Base-by-base conservation (phyloP, 2,329 filamentous ascomycete species). In the Penicillium brevicompactum region DNA sequence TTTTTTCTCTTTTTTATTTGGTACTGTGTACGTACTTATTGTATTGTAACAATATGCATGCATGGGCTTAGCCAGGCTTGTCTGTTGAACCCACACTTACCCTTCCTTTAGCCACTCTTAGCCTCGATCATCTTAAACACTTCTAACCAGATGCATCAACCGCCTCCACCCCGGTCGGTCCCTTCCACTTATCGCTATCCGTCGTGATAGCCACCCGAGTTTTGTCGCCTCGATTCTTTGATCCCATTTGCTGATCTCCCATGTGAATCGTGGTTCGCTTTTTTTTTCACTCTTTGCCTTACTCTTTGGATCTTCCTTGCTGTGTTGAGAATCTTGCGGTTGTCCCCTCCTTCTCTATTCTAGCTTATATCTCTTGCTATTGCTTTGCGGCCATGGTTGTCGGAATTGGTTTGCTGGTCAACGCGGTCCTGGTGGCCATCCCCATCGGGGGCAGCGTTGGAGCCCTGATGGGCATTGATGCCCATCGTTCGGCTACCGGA, bases 391-490 rank as follows among this genome's bases (percentile, higher is more conserved):
- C 31, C 46, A 70, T 65, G 31, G 49, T 74, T 48, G 70, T 75
- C 18, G 52, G 47, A 22, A 4, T 54, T 9, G 52, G 52, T 59
- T 77, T 79, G 67, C 65, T 83, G 55, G 74, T 83, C 68, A 84
- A 81, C 69, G 74, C 78, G 50, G 73, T 72, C 63, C 74, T 84
- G 47, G 62, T 84, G 57, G 76, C 76, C 59, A 69, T 84, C 56
- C 82, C 78, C 38, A 76, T 83, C 54, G 80, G 75, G 54, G 73
- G 76, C 51, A 81, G 80, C 9, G 61, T 83, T 30, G 81, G 79
- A 46, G 70, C 82, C 42, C 68, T 84, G 22, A 68, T 83, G 34
- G 80, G 79, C 9, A 66, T 84, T 34, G 76, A 83, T 56, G 70
- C 72, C n/a, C 69, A 75, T 44, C 75, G 78, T 40, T 62, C 70